Conservation (phyloP, 331 rosid species). For the Cydonia oblonga region DNA sequence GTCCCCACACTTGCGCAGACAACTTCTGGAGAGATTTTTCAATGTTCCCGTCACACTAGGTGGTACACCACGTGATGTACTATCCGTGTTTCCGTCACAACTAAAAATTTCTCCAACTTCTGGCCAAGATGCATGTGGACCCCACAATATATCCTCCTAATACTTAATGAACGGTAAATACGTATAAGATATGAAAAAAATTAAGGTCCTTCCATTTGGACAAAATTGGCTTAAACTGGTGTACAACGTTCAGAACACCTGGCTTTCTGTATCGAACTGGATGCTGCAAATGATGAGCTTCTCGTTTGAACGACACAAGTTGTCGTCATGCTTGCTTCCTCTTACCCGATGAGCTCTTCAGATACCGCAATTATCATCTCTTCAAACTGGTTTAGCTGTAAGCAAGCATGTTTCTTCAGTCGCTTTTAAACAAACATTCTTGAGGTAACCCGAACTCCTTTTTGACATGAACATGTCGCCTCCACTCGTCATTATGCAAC, state of each 20-base stretch:
- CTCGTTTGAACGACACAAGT: neutral
- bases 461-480: conserved; percentile 32
- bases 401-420: neutral
- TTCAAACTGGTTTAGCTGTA: neutral
- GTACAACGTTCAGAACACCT: neutral
- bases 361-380: neutral
- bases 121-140: neutral
- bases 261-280: neutral
- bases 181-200: no score
- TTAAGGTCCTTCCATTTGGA: neutral
- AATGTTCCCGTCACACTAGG: no score
- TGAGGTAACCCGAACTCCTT: conserved; percentile 63
- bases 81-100: no score
- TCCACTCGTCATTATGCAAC: conserved; percentile 77
- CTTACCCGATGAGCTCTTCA: neutral
- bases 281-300: neutral
- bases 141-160: neutral
- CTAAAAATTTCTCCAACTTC: no score
- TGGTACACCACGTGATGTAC: no score
- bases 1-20: neutral
- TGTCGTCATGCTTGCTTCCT: neutral
- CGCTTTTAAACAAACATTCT: conserved; percentile 47
- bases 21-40: no score
- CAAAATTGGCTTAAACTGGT: neutral
- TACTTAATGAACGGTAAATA: neutral